Evolutionary conservation across 2,329 filamentous ascomycete genomes (phyloP).

Genomic region (Paecilomyces formosus): DNA sequence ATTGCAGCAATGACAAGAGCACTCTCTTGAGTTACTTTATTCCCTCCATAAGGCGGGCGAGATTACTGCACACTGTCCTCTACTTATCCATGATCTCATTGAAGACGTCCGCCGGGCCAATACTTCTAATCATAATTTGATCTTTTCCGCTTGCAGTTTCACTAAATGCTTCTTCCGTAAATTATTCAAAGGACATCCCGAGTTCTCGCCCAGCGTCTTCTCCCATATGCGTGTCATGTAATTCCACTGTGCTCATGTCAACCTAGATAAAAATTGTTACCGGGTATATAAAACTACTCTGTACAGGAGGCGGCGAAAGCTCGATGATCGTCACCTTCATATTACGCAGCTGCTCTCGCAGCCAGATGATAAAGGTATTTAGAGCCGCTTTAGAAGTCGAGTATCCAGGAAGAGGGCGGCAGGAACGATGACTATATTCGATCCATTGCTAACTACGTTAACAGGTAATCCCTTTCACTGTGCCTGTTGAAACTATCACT

Average conservation of each 20-base stretch:
- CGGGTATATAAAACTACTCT: constrained; percentile 17
- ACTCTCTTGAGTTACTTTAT: not conserved
- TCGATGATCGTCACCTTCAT: constrained; percentile 39
- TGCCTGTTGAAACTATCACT: not conserved
- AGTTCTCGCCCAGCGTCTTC: constrained; percentile 33
- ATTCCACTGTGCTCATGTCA: constrained; percentile 32
- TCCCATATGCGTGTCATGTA: constrained; percentile 42
- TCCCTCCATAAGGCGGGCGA: not conserved
- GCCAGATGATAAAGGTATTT: constrained; percentile 39
- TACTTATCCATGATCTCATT: constrained; percentile 25
- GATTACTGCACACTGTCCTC: constrained; percentile 3
- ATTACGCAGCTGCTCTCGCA: constrained; percentile 36
- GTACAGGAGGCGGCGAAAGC: constrained; percentile 38
- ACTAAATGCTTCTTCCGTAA: constrained; percentile 39
- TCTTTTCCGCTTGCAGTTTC: constrained; percentile 36
- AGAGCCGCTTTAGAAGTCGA: constrained; percentile 49
- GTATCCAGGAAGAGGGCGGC: constrained; percentile 43
- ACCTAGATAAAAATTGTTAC: not conserved
- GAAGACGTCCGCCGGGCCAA: constrained; percentile 21
- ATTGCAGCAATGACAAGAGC: too few species aligned
- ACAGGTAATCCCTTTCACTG: not conserved
- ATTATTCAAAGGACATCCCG: constrained; percentile 43
- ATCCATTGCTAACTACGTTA: constrained; percentile 24
- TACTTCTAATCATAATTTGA: constrained; percentile 32
- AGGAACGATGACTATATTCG: constrained; percentile 43